phyloP scores from a whole-genome alignment of 805 yeast species.

The Monosporozyma aerobia region DNA sequence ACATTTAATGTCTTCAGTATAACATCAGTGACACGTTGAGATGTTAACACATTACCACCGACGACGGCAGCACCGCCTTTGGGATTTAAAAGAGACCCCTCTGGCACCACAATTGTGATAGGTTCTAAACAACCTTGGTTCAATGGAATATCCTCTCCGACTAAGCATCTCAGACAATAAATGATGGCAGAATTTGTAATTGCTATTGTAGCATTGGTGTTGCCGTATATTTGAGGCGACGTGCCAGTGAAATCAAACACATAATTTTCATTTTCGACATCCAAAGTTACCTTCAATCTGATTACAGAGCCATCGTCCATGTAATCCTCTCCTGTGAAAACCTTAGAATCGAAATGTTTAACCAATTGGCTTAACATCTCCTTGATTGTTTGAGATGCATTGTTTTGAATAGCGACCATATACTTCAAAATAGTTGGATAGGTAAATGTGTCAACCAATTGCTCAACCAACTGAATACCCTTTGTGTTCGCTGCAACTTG shows the following conservation, averaged over 20 bases:
- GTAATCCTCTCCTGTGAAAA: constrained; percentile 47
- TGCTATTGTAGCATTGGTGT: constrained; percentile 87
- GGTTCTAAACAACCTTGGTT: constrained; percentile 90
- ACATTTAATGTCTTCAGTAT: constrained; percentile 78
- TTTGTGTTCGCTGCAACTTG: constrained; percentile 84
- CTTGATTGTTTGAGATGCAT: constrained; percentile 68
- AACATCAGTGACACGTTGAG: constrained; percentile 88
- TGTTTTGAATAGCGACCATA: constrained; percentile 74
- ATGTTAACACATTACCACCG: constrained; percentile 90
- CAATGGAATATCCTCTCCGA: constrained; percentile 80
- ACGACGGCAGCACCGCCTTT: constrained; percentile 84
- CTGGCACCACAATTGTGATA: constrained; percentile 55
- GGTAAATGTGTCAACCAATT: constrained; percentile 55
- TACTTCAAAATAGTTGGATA: constrained; percentile 52
- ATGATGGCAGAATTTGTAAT: constrained; percentile 83
- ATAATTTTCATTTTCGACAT: constrained; percentile 47
- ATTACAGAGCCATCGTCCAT: constrained; percentile 81
- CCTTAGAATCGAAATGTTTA: constrained; percentile 32
- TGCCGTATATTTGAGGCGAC: constrained; percentile 80
- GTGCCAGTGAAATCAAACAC: constrained; percentile 80
- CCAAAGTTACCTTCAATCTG: constrained; percentile 42
- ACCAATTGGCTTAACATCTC: constrained; percentile 39
- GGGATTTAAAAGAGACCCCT: constrained; percentile 60
- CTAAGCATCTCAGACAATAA: constrained; percentile 77
- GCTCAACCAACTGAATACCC: constrained; percentile 60